A percentile compares a stretch with the other conserved stretches of the same genome.
Conservation (phyloP, 371 early-diverging fungal genomes). For the Mortierella sp. region DNA sequence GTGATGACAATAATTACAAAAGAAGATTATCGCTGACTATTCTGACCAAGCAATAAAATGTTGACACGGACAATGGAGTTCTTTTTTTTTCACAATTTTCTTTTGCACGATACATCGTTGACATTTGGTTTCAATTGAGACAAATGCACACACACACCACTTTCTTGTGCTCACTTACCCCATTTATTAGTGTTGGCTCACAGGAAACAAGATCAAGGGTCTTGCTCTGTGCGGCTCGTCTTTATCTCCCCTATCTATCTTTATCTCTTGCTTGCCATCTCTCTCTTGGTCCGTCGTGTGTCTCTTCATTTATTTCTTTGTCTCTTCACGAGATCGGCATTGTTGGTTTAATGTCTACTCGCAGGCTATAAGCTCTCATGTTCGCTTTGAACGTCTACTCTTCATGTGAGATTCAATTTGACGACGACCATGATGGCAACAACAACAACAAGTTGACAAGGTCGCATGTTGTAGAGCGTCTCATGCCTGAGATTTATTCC, state of each 20-base stretch:
- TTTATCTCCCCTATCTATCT: too few species aligned
- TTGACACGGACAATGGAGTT: too few species aligned
- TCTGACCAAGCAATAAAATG: too few species aligned
- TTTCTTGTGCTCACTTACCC: neutral
- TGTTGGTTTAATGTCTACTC: neutral
- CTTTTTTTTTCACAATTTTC: too few species aligned
- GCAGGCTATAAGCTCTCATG: neutral
- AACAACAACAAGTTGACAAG: too few species aligned
- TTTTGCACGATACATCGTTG: neutral
- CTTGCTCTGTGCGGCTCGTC: neutral
- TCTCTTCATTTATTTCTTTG: neutral
- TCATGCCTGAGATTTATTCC: too few species aligned
- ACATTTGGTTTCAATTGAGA: neutral
- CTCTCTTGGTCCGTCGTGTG: neutral
- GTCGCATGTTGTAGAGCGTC: too few species aligned
- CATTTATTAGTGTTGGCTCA: neutral
- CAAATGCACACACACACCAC: too few species aligned
- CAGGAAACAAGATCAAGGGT: neutral
- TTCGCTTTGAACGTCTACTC: neutral
- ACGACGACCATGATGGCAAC: neutral
- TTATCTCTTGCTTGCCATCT: neutral
- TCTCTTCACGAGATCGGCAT: neutral
- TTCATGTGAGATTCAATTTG: slow-evolving; percentile 1
- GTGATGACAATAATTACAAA: too few species aligned
- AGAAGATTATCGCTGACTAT: too few species aligned